Evolutionary conservation across 495 filamentous ascomycete genomes (phyloP).

Genomic region (Aspergillus sclerotiicarbonarius): DNA sequence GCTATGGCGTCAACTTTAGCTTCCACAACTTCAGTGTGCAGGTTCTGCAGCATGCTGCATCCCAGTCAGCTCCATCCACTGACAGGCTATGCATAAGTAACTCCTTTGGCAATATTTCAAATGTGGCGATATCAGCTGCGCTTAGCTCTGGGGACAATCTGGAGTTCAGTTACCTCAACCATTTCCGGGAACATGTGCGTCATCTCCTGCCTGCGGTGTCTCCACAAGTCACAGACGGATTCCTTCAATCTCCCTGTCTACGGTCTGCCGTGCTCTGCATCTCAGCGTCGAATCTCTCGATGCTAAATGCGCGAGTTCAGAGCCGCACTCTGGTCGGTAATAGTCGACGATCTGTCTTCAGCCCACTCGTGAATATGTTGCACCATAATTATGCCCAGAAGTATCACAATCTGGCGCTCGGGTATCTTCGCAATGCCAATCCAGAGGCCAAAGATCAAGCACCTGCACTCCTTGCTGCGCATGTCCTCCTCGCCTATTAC

Average conservation of each 20-base stretch:
- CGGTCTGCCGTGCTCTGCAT: conserved; percentile 15
- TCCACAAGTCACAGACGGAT: neutral
- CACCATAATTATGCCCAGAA: conserved; percentile 10
- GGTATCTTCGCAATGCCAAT: neutral
- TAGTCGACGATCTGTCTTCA: conserved; percentile 11
- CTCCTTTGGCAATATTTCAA: too few species aligned
- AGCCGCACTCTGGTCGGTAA: neutral
- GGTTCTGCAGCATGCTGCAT: neutral
- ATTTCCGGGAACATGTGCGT: conserved; percentile 12
- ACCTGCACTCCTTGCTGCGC: conserved; percentile 2
- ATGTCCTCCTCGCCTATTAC: conserved; percentile 16
- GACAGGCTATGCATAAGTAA: too few species aligned
- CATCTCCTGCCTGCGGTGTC: conserved; percentile 6
- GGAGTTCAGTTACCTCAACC: conserved; percentile 4
- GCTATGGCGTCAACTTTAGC: conserved; percentile 10
- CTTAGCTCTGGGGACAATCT: neutral
- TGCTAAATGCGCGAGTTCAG: conserved; percentile 17
- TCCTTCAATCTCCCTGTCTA: neutral
- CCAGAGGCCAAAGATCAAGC: neutral
- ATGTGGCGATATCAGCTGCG: neutral
- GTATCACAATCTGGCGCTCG: conserved; percentile 9
- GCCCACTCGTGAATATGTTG: conserved; percentile 8
- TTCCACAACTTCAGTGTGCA: neutral
- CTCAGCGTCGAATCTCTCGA: conserved; percentile 18
- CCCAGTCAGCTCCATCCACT: too few species aligned